Evolutionary conservation across 371 early-diverging fungal species (phyloP).

Genomic region (Vairimorpha ceranae): DNA sequence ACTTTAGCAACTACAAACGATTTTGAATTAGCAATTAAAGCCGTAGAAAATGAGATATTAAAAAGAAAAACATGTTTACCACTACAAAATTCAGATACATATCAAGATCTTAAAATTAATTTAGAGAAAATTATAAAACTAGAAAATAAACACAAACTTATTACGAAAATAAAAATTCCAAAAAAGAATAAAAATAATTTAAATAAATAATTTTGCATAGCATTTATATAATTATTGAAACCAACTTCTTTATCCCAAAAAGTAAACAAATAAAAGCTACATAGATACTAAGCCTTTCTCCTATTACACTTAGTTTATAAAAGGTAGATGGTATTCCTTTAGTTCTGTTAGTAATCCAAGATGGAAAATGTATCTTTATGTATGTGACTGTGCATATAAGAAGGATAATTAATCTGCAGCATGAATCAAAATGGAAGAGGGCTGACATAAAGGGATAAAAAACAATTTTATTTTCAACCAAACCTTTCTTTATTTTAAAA

Average conservation of each 20-base stretch:
- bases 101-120: neutral
- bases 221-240: conserved; percentile 45
- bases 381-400: conserved; percentile 72
- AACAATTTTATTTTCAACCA: neutral
- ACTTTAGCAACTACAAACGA: conserved; percentile 9
- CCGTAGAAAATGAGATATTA: conserved; percentile 24
- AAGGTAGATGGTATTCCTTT: conserved; percentile 64
- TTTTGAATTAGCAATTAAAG: neutral
- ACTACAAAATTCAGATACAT: neutral
- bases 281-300: conserved; percentile 59
- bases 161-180: neutral
- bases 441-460: conserved; percentile 63
- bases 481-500: neutral
- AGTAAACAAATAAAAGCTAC: conserved; percentile 45
- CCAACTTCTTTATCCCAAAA: conserved; percentile 36
- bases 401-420: conserved; percentile 69
- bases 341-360: conserved; percentile 68
- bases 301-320: conserved; percentile 53
- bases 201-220: neutral
- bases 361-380: conserved; percentile 69
- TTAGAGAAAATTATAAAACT: neutral
- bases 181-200: neutral
- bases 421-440: conserved; percentile 71
- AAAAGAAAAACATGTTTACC: conserved; percentile 4
- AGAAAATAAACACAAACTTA: neutral